Evolutionary conservation across 2,329 filamentous ascomycete species (phyloP).

Genomic region (Paraphaeosphaeria sporulosa): DNA sequence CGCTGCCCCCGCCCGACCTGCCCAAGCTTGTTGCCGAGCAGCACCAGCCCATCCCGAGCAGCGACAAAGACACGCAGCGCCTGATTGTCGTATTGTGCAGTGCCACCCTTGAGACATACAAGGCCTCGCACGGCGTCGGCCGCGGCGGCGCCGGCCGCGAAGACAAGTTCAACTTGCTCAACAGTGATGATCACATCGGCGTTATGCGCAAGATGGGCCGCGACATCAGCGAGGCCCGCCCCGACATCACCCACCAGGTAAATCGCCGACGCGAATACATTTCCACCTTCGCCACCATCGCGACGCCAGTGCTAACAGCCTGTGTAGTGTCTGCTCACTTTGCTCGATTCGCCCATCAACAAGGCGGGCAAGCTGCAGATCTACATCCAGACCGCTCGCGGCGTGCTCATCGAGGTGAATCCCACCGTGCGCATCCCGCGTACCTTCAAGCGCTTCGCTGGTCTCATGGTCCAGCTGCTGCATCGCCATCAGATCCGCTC

Average conservation of each 20-base stretch:
- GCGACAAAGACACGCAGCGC: slow-evolving; percentile 89
- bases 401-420: slow-evolving; percentile 96
- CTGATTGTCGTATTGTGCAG: slow-evolving; percentile 97
- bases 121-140: slow-evolving; percentile 77
- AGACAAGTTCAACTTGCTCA: slow-evolving; percentile 96
- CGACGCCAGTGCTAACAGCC: slow-evolving; percentile 26
- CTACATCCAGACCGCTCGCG: slow-evolving; percentile 97
- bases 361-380: slow-evolving; percentile 98
- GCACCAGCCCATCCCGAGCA: slow-evolving; percentile 80
- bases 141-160: slow-evolving; percentile 73
- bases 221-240: slow-evolving; percentile 96
- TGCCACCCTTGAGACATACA: slow-evolving; percentile 97
- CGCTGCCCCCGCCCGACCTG: slow-evolving; percentile 87
- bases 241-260: slow-evolving; percentile 99
- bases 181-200: slow-evolving; percentile 98
- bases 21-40: slow-evolving; percentile 95
- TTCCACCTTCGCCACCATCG: slow-evolving; percentile 17
- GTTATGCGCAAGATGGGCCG: slow-evolving; percentile 99
- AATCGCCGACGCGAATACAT: neutral
- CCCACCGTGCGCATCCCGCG: slow-evolving; percentile 97
- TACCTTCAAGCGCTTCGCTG: slow-evolving; percentile 98
- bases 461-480: slow-evolving; percentile 96
- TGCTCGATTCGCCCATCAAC: slow-evolving; percentile 98
- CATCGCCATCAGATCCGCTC: slow-evolving; percentile 96
- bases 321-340: slow-evolving; percentile 89